Conservation (phyloP, 768 basidiomycete genomes). For the Kwoniella dejecticola region DNA sequence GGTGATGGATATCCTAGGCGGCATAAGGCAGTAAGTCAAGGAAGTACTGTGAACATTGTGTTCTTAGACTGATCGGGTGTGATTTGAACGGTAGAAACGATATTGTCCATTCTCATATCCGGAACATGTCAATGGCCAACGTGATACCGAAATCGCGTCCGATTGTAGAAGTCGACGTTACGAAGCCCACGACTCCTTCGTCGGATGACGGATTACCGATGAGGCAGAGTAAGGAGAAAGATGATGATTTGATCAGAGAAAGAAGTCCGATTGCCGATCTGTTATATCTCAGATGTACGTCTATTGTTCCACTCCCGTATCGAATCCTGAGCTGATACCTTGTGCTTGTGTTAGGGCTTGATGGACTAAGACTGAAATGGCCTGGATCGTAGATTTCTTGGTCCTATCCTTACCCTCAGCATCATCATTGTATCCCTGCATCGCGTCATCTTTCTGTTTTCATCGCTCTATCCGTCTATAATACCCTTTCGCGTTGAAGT, state of each 20-base stretch:
- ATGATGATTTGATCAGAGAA: constrained; percentile 53
- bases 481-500: too few relatives aligned
- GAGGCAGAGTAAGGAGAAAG: not conserved
- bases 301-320: not conserved
- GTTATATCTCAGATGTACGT: constrained; percentile 84
- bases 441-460: too few relatives aligned
- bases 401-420: too few relatives aligned
- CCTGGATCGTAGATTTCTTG: constrained; percentile 15
- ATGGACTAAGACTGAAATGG: constrained; percentile 88
- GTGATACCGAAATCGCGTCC: constrained; percentile 77
- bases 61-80: not conserved
- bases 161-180: constrained; percentile 52
- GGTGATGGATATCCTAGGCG: constrained; percentile 83
- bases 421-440: too few relatives aligned
- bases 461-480: too few relatives aligned
- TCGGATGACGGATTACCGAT: not conserved
- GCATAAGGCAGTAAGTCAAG: constrained; percentile 87
- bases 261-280: constrained; percentile 88
- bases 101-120: constrained; percentile 77
- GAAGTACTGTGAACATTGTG: too few relatives aligned
- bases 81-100: constrained; percentile 64
- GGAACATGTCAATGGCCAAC: constrained; percentile 62
- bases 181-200: constrained; percentile 11
- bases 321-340: not conserved
- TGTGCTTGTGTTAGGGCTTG: constrained; percentile 61